phyloP scores from a whole-genome alignment of 2,329 filamentous ascomycete genomes.

The Epicoccum nigrum region DNA sequence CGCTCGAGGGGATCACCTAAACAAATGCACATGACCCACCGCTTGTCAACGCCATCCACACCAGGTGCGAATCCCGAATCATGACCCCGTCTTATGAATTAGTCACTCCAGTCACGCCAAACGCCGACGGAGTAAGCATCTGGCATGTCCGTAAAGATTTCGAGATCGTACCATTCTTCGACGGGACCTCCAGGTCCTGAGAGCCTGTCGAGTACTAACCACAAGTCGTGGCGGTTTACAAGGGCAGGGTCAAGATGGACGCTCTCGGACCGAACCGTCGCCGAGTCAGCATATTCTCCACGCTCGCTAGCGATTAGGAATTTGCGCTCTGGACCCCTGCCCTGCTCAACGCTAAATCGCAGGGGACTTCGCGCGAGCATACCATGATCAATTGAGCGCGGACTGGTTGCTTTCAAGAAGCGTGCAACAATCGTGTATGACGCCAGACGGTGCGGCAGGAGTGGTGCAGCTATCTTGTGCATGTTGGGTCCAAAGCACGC shows the following conservation, averaged over 20 bases:
- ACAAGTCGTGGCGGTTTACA: conserved; percentile 64
- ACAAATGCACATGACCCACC: conserved; percentile 14
- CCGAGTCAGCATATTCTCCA: conserved; percentile 76
- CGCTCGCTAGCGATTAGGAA: conserved; percentile 70
- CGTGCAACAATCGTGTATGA: conserved; percentile 64
- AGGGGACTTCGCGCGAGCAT: conserved; percentile 58
- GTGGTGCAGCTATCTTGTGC: conserved; percentile 60
- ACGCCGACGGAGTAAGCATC: conserved; percentile 53
- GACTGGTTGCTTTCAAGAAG: conserved; percentile 45
- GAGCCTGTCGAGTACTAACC: conserved; percentile 82
- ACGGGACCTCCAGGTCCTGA: conserved; percentile 59
- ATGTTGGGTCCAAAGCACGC: conserved; percentile 58
- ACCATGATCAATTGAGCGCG: conserved; percentile 34
- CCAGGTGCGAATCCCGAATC: conserved; percentile 13
- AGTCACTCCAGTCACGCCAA: conserved; percentile 54
- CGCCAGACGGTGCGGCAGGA: conserved; percentile 63
- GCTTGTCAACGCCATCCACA: conserved; percentile 12
- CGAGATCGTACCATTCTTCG: conserved; percentile 59
- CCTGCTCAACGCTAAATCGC: conserved; percentile 74
- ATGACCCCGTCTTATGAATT: conserved; percentile 18
- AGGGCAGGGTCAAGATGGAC: conserved; percentile 75
- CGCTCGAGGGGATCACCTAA: not conserved
- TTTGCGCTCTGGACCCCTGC: conserved; percentile 70
- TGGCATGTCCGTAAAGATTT: conserved; percentile 54
- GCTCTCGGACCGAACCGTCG: conserved; percentile 70